phyloP scores from a whole-genome alignment of 805 yeast genomes.

The Candida pini region DNA sequence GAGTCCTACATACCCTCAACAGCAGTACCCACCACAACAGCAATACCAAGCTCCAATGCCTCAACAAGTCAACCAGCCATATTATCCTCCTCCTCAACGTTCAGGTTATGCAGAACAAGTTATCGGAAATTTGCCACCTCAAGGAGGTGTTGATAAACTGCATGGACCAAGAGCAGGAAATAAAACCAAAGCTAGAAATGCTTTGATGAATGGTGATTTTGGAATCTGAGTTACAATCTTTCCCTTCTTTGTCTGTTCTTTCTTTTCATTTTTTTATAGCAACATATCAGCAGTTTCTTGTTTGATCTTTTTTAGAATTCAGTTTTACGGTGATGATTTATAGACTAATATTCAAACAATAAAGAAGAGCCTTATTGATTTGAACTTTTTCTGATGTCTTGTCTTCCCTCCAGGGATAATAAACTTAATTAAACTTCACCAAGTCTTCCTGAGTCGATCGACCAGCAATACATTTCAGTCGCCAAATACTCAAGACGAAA shows the following conservation, averaged over 20 bases:
- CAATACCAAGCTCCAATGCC: neutral
- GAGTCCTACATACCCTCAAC: constrained; percentile 1
- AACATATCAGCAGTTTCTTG: too few relatives aligned
- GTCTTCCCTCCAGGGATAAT: too few relatives aligned
- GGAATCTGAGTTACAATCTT: constrained; percentile 55
- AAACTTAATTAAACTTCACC: too few relatives aligned
- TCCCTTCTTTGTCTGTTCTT: neutral
- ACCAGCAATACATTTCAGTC: too few relatives aligned
- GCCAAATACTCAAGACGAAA: too few relatives aligned
- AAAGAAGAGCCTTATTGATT: too few relatives aligned
- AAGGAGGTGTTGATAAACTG: constrained; percentile 37
- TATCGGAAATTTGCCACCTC: constrained; percentile 42
- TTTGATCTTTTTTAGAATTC: too few relatives aligned
- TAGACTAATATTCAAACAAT: too few relatives aligned
- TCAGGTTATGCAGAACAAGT: constrained; percentile 33
- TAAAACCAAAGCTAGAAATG: constrained; percentile 56
- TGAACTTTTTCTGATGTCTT: too few relatives aligned
- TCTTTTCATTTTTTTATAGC: neutral
- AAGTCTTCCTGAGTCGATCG: too few relatives aligned
- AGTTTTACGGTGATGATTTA: too few relatives aligned
- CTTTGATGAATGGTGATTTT: constrained; percentile 60
- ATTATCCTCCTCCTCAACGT: neutral
- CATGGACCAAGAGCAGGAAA: constrained; percentile 38
- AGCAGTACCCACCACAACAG: constrained; percentile 3
- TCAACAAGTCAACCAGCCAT: neutral